Percentiles rank a stretch among this genome's conserved stretches.
Evolutionary conservation across 2,329 filamentous ascomycete genomes (phyloP).

Genomic region (Huntiella savannae): DNA sequence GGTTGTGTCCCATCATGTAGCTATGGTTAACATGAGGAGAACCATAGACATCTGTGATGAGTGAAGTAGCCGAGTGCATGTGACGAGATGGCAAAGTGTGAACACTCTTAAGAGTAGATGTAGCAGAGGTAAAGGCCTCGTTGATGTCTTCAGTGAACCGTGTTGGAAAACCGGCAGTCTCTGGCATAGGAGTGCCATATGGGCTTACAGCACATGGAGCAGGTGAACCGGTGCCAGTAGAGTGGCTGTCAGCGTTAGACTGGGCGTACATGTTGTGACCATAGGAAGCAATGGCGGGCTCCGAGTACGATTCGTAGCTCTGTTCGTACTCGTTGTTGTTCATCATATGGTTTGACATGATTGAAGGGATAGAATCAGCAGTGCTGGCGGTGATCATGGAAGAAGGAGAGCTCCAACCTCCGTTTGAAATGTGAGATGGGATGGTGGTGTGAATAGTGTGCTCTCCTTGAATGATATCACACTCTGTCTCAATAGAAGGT

Average conservation of each 20-base stretch:
- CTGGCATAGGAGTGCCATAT: constrained; percentile 4
- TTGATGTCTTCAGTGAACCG: constrained; percentile 24
- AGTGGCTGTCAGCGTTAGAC: constrained; percentile 4
- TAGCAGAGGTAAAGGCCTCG: constrained; percentile 14
- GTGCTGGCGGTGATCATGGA: constrained; percentile 23
- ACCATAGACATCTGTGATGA: constrained; percentile 10
- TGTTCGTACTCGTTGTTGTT: constrained; percentile 28
- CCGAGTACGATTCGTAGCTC: constrained; percentile 20
- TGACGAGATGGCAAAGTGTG: constrained; percentile 23
- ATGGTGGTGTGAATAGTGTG: neutral
- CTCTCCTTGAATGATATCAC: neutral
- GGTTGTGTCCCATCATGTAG: constrained; percentile 1
- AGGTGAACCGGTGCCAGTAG: constrained; percentile 4
- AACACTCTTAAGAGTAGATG: neutral
- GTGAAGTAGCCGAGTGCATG: constrained; percentile 16
- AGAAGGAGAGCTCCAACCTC: constrained; percentile 24
- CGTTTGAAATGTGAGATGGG: constrained; percentile 19
- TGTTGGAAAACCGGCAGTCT: constrained; percentile 14
- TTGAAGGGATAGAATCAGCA: constrained; percentile 25
- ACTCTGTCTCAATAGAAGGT: neutral
- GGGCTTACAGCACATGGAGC: constrained; percentile 9
- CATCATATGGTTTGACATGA: constrained; percentile 16
- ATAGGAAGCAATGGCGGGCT: constrained; percentile 26
- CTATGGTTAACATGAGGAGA: constrained; percentile 2
- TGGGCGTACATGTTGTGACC: constrained; percentile 16